phyloP scores from a whole-genome alignment of 108 stramenopile species.

The Fragilaria radians region DNA sequence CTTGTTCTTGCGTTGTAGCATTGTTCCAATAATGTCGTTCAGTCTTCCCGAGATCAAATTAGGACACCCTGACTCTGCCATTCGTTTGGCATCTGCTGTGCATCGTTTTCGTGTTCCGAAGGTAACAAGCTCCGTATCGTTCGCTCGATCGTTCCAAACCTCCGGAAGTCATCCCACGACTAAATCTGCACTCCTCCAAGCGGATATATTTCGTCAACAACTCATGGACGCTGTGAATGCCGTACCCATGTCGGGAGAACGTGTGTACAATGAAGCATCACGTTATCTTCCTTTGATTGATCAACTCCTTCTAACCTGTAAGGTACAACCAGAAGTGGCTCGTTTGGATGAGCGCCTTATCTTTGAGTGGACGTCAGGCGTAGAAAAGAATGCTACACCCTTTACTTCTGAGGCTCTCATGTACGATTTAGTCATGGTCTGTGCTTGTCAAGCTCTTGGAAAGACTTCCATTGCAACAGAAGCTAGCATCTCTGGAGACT shows the following conservation, averaged over 20 bases:
- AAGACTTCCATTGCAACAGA: constrained; percentile 74
- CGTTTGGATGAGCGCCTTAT: constrained; percentile 54
- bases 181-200: constrained; percentile 24
- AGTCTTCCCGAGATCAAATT: constrained; percentile 9
- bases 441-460: constrained; percentile 62
- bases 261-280: constrained; percentile 34
- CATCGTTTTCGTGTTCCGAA: constrained; percentile 63
- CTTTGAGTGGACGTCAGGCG: constrained; percentile 68
- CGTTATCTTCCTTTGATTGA: constrained; percentile 59
- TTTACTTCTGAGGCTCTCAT: constrained; percentile 83
- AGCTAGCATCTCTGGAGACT: constrained; percentile 61
- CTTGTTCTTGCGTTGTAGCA: no score
- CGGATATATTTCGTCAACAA: constrained; percentile 28
- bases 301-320: constrained; percentile 75
- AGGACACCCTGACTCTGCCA: constrained; percentile 67
- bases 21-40: no score
- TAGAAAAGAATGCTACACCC: constrained; percentile 44
- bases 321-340: constrained; percentile 77
- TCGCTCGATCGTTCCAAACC: constrained; percentile 58
- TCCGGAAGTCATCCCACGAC: constrained; percentile 37
- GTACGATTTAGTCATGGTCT: constrained; percentile 78
- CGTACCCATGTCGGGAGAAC: constrained; percentile 32
- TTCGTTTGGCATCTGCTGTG: constrained; percentile 73
- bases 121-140: constrained; percentile 42
- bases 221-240: constrained; percentile 29